These are phyloP conservation scores for Trichocladium antarcticum DNA, from an alignment of 495 filamentous ascomycete species.

Conservation along the genomic window DNA sequence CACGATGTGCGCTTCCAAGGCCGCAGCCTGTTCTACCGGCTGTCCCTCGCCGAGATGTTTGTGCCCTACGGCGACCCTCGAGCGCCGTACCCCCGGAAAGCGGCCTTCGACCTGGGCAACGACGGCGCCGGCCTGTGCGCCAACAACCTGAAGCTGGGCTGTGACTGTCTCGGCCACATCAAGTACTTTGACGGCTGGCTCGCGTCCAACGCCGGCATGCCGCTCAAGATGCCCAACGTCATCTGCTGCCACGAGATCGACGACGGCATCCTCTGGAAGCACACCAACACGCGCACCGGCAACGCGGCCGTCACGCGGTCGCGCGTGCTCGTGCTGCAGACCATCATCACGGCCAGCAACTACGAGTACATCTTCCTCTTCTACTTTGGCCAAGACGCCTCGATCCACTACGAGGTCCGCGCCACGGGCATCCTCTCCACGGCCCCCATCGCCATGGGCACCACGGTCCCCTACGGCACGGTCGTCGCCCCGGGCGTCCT, in stretches of 20 bases:
- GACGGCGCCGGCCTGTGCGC: constrained; percentile 63
- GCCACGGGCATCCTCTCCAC: constrained; percentile 94
- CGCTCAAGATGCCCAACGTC: constrained; percentile 80
- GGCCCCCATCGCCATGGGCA: constrained; percentile 70
- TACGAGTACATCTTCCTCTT: constrained; percentile 94
- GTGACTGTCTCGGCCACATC: constrained; percentile 64
- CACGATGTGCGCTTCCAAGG: constrained; percentile 62
- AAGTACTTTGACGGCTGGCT: constrained; percentile 75
- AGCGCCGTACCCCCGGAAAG: constrained; percentile 62
- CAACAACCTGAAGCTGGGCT: constrained; percentile 61
- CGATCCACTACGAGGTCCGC: constrained; percentile 89
- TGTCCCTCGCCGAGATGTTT: constrained; percentile 65
- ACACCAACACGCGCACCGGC: constrained; percentile 89
- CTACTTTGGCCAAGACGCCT: constrained; percentile 90
- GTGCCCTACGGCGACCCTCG: constrained; percentile 68
- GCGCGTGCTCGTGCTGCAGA: constrained; percentile 78
- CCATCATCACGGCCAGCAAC: constrained; percentile 93
- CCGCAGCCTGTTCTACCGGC: constrained; percentile 53
- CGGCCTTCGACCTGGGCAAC: constrained; percentile 71
- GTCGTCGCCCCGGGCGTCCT: constrained; percentile 55
- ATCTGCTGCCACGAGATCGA: constrained; percentile 98
- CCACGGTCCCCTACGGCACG: constrained; percentile 88
- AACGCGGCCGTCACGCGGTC: constrained; percentile 77
- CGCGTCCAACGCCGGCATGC: constrained; percentile 65
- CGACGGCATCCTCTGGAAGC: constrained; percentile 87